These are phyloP conservation scores for Pleurotus tuber-regium DNA, from an alignment of 768 basidiomycete genomes.

Conservation along the genomic window DNA sequence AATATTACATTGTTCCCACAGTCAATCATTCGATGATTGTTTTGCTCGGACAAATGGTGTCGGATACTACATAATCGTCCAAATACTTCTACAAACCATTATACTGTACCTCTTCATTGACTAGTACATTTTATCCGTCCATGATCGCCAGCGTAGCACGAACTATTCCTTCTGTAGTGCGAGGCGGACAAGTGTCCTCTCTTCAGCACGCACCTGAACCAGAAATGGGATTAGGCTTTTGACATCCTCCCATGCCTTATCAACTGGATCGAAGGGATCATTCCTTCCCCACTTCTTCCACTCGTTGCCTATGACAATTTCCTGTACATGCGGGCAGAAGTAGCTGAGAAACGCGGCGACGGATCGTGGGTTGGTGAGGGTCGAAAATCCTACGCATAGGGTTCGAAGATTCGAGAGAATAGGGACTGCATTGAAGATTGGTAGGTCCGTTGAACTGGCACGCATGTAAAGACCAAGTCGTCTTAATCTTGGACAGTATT, in stretches of 20 bases:
- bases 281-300: background rate
- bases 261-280: background rate
- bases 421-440: background rate
- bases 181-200: background rate
- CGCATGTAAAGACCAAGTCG: constrained; percentile 41
- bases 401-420: constrained; percentile 30
- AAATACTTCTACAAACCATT: too few relatives aligned
- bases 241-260: background rate
- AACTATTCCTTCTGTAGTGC: too few relatives aligned
- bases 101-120: too few relatives aligned
- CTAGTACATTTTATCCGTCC: too few relatives aligned
- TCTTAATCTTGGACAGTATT: constrained; percentile 33
- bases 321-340: constrained; percentile 34
- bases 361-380: constrained; percentile 36
- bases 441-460: constrained; percentile 16
- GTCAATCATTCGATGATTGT: too few relatives aligned
- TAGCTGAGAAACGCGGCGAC: constrained; percentile 55
- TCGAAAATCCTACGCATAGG: constrained; percentile 51
- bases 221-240: background rate
- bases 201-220: background rate
- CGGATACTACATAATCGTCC: too few relatives aligned
- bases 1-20: too few relatives aligned
- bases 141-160: too few relatives aligned
- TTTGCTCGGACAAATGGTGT: too few relatives aligned
- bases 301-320: background rate